Evolutionary conservation across 2,329 filamentous ascomycete species (phyloP), one percentile per base, ranked within the genome.

Genomic region (Aspergillus tubingensis): DNA sequence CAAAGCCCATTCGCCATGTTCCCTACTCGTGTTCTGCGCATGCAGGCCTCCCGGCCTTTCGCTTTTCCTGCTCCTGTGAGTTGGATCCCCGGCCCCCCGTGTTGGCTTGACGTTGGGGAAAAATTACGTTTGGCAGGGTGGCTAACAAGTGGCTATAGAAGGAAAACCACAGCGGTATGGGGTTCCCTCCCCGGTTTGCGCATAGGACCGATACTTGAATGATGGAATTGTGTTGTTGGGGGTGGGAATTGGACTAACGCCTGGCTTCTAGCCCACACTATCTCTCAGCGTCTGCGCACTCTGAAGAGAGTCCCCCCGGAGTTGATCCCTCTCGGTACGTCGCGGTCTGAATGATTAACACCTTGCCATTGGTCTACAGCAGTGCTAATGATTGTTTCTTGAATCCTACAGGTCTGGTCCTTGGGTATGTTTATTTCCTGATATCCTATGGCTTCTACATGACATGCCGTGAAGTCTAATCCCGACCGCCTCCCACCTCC

Each of bases 261-360:
- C 53, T 64, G 59, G 65, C 68, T 70, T 50, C 47, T 60, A 99
- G 95, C 92, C 77, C 95, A 98, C 83, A 97, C 94, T 73, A 88
- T 98, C 80, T 96, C 94, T 68, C 95, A 98, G 84, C 91, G 94
- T 77, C 85, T 99, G 73, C 91, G 93, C 77, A 89, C 88, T 77
- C 85, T 97, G 75, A 93, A 90, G 86, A 88, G 88, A 81, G 90
- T 98, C 75, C 95, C 95, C 70, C 88, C 92, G 70, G 95, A 99
- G 85, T 85, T 99, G 86, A 87, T 93, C 71, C 95, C 95, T 74
- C 89, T 99, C 72, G 93, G 93, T 96, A 88, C 79, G 87, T 82
- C 54, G 47, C 60, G 19, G 52, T 27, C 25, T 36, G 23, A 49
- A 56, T 36, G 32, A 36, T 36, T 13, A 57, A 53, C 44, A 1